Percentiles rank a stretch among this genome's conserved stretches.
Conservation (phyloP, 176 grass and related monocot species). For the Panicum miliaceum region DNA sequence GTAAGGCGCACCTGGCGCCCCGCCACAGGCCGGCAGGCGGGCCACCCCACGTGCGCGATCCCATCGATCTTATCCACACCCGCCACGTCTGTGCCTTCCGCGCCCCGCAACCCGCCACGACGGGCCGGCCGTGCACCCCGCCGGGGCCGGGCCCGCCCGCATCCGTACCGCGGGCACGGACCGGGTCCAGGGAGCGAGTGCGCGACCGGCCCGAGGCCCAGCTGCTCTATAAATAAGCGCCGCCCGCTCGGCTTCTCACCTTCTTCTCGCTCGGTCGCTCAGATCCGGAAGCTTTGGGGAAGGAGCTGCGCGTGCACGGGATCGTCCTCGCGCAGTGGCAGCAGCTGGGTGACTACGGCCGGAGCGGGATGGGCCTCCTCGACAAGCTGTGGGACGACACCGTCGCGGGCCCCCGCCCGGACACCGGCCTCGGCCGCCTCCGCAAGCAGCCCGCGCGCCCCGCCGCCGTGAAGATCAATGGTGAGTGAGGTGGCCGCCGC, state of each 20-base stretch:
- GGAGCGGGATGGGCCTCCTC: conserved; percentile 70
- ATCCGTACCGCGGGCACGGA: not conserved
- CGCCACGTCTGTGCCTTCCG: conserved; percentile 10
- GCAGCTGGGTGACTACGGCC: conserved; percentile 16
- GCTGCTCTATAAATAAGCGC: conserved; percentile 54
- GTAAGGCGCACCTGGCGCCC: conserved; percentile 3
- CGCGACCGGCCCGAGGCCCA: not conserved
- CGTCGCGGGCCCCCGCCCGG: conserved; percentile 83
- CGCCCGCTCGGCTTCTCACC: not conserved
- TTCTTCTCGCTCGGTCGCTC: conserved; percentile 24
- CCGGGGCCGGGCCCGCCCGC: not conserved
- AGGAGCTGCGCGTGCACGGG: not conserved
- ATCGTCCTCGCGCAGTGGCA: not conserved
- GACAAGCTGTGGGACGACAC: conserved; percentile 98
- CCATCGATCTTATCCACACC: conserved; percentile 54
- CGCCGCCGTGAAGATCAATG: conserved; percentile 63
- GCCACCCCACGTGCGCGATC: conserved; percentile 44
- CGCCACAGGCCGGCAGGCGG: conserved; percentile 27
- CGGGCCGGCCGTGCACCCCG: not conserved
- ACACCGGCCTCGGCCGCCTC: conserved; percentile 85
- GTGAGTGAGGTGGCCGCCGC: conserved; percentile 12
- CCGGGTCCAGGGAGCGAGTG: not conserved
- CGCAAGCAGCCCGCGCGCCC: conserved; percentile 68
- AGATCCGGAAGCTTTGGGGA: conserved; percentile 30
- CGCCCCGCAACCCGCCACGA: conserved; percentile 22